phyloP scores from a whole-genome alignment of 2,329 filamentous ascomycete species.

The Cryoendolithus antarcticus region DNA sequence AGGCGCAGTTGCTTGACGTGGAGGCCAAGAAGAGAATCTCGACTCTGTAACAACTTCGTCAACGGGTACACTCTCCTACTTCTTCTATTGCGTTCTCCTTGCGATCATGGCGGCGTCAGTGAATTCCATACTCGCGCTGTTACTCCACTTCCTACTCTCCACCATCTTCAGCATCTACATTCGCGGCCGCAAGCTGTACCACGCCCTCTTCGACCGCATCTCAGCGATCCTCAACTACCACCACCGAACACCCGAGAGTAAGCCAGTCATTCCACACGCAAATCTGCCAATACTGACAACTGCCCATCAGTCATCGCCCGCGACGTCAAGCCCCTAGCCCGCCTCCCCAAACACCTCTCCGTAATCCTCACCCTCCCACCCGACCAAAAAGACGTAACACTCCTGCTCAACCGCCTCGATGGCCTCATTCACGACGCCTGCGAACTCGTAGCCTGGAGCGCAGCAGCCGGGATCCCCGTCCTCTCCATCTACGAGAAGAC shows the following conservation, averaged over 20 bases:
- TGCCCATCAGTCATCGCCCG: slow-evolving; percentile 53
- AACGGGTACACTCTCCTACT: too few species aligned
- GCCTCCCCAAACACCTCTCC: slow-evolving; percentile 75
- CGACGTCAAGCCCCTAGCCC: slow-evolving; percentile 63
- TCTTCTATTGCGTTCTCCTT: too few species aligned
- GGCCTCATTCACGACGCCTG: slow-evolving; percentile 79
- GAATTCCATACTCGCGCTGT: slow-evolving; percentile 2
- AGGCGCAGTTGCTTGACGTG: too few species aligned
- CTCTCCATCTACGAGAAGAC: slow-evolving; percentile 87
- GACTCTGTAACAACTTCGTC: too few species aligned
- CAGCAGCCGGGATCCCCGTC: slow-evolving; percentile 73
- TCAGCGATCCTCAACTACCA: slow-evolving; percentile 84
- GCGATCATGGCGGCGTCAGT: too few species aligned
- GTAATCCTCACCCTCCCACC: slow-evolving; percentile 68
- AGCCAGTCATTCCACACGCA: background rate
- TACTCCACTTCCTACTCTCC: slow-evolving; percentile 54
- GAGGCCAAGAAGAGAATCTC: too few species aligned
- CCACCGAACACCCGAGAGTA: slow-evolving; percentile 73
- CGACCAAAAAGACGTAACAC: slow-evolving; percentile 52
- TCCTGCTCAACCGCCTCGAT: slow-evolving; percentile 41
- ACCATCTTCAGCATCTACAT: slow-evolving; percentile 76
- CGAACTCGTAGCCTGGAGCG: slow-evolving; percentile 86
- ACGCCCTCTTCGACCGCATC: slow-evolving; percentile 63
- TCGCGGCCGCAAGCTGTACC: slow-evolving; percentile 66
- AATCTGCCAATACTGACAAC: background rate